These are phyloP conservation scores for Chlorella sp. DNA, from an alignment of 139 green algal genomes.

Conservation along the genomic window DNA sequence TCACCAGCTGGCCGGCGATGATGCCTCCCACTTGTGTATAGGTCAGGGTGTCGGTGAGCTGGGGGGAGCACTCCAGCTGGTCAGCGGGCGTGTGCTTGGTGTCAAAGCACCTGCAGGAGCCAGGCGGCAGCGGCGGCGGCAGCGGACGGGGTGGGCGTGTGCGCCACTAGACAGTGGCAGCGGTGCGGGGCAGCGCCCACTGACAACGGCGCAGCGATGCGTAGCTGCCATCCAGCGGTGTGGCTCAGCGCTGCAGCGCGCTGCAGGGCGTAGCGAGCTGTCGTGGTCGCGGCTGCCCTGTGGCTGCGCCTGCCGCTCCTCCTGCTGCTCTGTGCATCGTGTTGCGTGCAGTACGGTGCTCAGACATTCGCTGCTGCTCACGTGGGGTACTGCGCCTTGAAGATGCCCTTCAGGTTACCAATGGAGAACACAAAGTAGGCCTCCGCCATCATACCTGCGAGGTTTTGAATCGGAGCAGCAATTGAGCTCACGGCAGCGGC, in stretches of 20 bases:
- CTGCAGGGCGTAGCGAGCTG: no score
- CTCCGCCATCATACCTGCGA: constrained; percentile 49
- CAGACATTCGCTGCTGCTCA: constrained; percentile 9
- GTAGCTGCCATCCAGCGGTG: no score
- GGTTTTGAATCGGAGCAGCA: neutral
- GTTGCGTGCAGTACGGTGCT: no score
- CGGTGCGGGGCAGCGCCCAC: no score
- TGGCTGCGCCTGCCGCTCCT: no score
- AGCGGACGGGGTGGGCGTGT: neutral
- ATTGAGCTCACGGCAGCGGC: neutral
- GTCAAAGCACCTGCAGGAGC: neutral
- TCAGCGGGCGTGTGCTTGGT: no score
- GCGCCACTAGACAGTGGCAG: no score
- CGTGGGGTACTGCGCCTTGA: constrained; percentile 31
- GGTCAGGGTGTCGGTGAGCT: constrained; percentile 29
- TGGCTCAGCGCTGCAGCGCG: no score
- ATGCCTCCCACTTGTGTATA: constrained; percentile 49
- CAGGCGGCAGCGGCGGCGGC: neutral
- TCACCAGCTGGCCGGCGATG: constrained; percentile 58
- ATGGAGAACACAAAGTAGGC: constrained; percentile 65
- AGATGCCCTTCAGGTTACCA: constrained; percentile 57
- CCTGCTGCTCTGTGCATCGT: no score
- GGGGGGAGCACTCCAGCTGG: neutral
- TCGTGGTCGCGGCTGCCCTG: no score
- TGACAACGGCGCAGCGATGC: no score